Base-by-base conservation (phyloP, 495 filamentous ascomycete genomes). In the Neurospora sp. region DNA sequence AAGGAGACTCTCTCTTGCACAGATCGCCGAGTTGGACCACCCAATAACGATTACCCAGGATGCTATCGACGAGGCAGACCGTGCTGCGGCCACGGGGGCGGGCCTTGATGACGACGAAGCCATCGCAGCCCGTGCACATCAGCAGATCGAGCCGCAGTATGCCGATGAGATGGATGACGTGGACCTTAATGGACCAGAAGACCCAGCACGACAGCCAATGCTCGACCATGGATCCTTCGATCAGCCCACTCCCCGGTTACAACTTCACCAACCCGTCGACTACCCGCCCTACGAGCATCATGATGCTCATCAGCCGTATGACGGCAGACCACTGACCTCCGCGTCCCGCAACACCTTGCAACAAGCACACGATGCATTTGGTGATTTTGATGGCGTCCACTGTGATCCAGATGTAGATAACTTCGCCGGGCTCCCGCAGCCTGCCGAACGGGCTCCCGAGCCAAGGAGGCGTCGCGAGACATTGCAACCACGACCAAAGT, bases 301-400 rank as follows among this genome's bases (percentile, higher is more conserved):
- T 19, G 6, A 31, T 31, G 39, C 21, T 34, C 73, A 70, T 15
- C 24, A 10, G 54, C 54, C 34, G 34, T 70, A 74, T 7, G 54
- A 77, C 42, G 74, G 78, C 4, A 80, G 83, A 24, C 86, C 83
- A 38, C 77, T 85, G 34, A 80, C 82, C 11, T 77, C 90, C 24
- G 90, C 87, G 3, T 94, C 93, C 9, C 85, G 80, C 24, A 90
- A 90, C 75, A 94, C 92, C 28, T 90, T 85, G 74, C 90, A 91
- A 24, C 89, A 94, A 79, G 90, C 89, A 2, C 84, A 86, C 78
- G 82, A 83, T 40, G 86, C 96, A 31, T 99, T 98, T 84, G 88
- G 87, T 11, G 93, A 97, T 79, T 99, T 99, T 78, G 96, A 98
- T 83, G 96, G 96, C 71, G 94, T 94, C 15, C 95, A 99, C 82